These are phyloP conservation scores for Xenosphaeropsis pyriputrescens DNA, from an alignment of 2,329 filamentous ascomycete species.

Conservation along the genomic window DNA sequence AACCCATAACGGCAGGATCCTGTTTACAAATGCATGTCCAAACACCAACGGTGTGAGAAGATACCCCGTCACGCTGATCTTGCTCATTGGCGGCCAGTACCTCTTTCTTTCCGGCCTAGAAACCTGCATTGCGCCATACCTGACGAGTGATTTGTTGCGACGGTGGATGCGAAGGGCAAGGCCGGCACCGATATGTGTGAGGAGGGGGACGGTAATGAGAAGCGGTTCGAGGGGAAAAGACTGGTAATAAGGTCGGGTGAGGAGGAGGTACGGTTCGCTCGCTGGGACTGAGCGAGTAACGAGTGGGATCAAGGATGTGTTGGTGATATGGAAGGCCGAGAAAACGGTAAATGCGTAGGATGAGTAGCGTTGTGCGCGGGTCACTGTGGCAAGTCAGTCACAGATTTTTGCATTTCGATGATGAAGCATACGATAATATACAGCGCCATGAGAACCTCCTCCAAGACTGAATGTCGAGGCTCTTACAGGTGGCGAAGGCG, in stretches of 20 bases:
- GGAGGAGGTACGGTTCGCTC: conserved; percentile 75
- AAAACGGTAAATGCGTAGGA: conserved; percentile 74
- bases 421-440: conserved; percentile 54
- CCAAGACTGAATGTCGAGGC: conserved; percentile 40
- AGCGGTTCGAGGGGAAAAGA: conserved; percentile 67
- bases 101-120: conserved; percentile 26
- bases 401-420: neutral
- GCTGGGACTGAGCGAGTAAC: conserved; percentile 55
- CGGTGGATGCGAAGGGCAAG: conserved; percentile 64
- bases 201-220: conserved; percentile 60
- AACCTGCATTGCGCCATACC: conserved; percentile 59
- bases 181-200: conserved; percentile 64
- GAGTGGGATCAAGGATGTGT: conserved; percentile 70
- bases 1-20: conserved; percentile 57
- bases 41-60: conserved; percentile 47
- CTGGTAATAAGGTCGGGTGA: conserved; percentile 87
- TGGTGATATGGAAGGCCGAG: conserved; percentile 61
- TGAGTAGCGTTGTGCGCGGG: conserved; percentile 73
- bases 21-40: conserved; percentile 63
- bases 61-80: conserved; percentile 62
- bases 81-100: conserved; percentile 48
- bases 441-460: conserved; percentile 45
- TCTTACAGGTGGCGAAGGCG: conserved; percentile 23
- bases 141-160: conserved; percentile 51
- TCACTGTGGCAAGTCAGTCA: conserved; percentile 31